These are phyloP conservation scores for Cyphellophora europaea DNA, from an alignment of 2,329 filamentous ascomycete genomes.

Conservation along the genomic window DNA sequence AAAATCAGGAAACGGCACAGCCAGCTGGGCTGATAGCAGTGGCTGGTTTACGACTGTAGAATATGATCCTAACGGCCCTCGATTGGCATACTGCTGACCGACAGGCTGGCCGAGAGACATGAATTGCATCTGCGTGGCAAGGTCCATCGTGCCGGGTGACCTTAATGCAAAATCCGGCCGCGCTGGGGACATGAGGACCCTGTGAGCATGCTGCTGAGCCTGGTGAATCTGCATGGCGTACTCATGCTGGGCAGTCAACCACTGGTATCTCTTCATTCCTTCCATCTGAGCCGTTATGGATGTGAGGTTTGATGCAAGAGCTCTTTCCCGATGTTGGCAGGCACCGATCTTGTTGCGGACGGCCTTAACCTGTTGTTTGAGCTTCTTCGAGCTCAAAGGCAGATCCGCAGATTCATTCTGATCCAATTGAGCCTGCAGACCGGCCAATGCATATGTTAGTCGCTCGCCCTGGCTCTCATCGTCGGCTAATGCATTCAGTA, in stretches of 20 bases:
- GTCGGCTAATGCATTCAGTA: neutral
- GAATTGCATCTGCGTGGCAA: neutral
- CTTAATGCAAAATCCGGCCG: neutral
- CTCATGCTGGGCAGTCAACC: neutral
- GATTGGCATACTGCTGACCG: neutral
- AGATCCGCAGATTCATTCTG: neutral
- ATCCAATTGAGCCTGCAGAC: neutral
- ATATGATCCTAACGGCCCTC: neutral
- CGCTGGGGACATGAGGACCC: neutral
- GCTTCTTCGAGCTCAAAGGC: neutral
- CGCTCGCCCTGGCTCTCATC: neutral
- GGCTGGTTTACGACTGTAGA: neutral
- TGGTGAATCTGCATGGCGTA: neutral
- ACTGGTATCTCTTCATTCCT: neutral
- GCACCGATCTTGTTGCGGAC: neutral
- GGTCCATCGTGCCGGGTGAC: neutral
- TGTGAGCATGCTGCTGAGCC: neutral
- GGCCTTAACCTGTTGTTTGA: neutral
- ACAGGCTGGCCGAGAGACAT: neutral
- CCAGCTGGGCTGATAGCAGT: too few relatives aligned
- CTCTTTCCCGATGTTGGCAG: neutral
- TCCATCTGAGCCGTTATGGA: neutral
- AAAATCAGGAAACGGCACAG: too few relatives aligned
- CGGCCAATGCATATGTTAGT: neutral
- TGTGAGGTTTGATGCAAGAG: neutral